Conservation (phyloP, 1,284 basidiomycete species). For the Moniliella sp. region DNA sequence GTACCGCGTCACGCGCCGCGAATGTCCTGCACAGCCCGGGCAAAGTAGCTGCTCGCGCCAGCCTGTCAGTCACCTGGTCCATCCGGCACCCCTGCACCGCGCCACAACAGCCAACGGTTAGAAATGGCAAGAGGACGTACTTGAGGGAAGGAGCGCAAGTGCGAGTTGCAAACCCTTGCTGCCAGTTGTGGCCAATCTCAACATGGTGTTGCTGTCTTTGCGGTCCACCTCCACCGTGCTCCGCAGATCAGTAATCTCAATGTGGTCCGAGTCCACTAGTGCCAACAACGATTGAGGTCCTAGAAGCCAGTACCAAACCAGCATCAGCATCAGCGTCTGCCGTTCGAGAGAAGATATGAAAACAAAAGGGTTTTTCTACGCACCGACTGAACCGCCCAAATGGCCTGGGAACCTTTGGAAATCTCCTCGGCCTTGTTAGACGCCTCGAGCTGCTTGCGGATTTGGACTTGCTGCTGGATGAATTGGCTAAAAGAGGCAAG, state of each 20-base stretch:
- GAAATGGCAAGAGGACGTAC: too few relatives aligned
- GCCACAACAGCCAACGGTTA: too few relatives aligned
- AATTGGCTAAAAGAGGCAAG: too few relatives aligned
- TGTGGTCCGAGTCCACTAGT: slow-evolving; percentile 12
- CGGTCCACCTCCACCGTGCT: slow-evolving; percentile 18
- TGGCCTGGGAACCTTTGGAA: slow-evolving; percentile 1
- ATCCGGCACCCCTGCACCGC: too few relatives aligned
- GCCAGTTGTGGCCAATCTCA: slow-evolving; percentile 16
- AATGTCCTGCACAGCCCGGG: slow-evolving; percentile 12
- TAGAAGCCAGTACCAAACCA: too few relatives aligned
- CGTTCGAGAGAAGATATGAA: too few relatives aligned
- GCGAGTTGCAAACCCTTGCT: slow-evolving; percentile 4
- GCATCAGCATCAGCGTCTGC: too few relatives aligned
- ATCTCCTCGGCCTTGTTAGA: slow-evolving; percentile 8
- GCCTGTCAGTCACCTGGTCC: too few relatives aligned
- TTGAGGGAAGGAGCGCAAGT: slow-evolving; percentile 4
- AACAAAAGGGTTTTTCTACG: too few relatives aligned
- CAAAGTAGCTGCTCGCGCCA: slow-evolving; percentile 12
- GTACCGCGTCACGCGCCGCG: slow-evolving; percentile 19
- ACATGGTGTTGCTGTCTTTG: slow-evolving; percentile 14
- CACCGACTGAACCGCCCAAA: slow-evolving; percentile 3
- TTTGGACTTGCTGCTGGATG: slow-evolving; percentile 3
- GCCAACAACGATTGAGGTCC: slow-evolving; percentile 14
- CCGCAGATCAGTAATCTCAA: slow-evolving; percentile 7
- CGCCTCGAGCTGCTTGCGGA: slow-evolving; percentile 9